Conservation (phyloP, 345 rosid genomes). For the Eucalyptus tenuipes region DNA sequence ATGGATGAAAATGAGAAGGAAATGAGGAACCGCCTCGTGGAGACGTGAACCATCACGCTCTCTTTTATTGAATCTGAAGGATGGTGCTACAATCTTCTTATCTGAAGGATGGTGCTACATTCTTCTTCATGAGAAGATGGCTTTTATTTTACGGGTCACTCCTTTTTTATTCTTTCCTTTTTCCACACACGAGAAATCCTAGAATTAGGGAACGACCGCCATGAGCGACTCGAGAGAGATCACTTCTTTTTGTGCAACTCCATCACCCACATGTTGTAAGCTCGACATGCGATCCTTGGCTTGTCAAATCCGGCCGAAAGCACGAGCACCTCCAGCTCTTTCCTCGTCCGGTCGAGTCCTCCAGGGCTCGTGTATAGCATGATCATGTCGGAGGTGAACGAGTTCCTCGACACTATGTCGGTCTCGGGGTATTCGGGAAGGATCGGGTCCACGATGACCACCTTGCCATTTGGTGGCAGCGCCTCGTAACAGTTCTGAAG, state of each 20-base stretch:
- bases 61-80: not conserved
- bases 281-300: not conserved
- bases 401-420: constrained; percentile 12
- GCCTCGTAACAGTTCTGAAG: constrained; percentile 36
- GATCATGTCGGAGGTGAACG: constrained; percentile 17
- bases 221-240: not conserved
- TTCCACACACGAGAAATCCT: not conserved
- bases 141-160: not conserved
- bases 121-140: not conserved
- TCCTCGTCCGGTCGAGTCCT: constrained; percentile 23
- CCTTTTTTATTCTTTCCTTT: not conserved
- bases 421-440: constrained; percentile 11
- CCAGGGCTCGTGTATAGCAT: constrained; percentile 30
- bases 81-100: not conserved
- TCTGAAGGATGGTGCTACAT: not conserved
- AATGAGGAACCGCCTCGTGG: not conserved
- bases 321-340: constrained; percentile 30
- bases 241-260: not conserved
- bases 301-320: constrained; percentile 15
- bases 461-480: constrained; percentile 25
- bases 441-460: constrained; percentile 23
- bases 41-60: not conserved
- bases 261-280: not conserved
- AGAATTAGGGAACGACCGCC: not conserved
- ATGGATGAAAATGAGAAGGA: not conserved